Base-by-base conservation (phyloP, 495 filamentous ascomycete species). In the Terfezia boudieri region DNA sequence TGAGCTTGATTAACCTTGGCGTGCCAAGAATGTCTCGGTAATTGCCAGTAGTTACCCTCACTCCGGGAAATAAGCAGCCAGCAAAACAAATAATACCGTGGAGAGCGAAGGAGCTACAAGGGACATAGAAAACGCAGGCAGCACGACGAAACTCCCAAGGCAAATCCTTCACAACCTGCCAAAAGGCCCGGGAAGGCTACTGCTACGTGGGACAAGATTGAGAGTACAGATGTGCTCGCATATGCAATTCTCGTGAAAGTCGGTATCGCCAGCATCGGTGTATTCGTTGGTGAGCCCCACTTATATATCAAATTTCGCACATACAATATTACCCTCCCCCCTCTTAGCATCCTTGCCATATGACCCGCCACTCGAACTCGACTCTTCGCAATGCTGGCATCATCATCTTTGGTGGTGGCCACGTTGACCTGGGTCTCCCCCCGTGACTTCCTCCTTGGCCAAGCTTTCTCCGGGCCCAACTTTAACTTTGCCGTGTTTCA, bases 401-500 rank as follows among this genome's bases (percentile, higher is more conserved):
- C 2, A 80, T 92, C 56, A 88, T 89, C 61, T 87, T 92, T 60
- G 85, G 84, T 53, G 85, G 85, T 36, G 84, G 85, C 5, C 85
- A 85, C 0, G 84, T 89, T 5, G 71, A 72, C n/a, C 77, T 89
- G 83, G 84, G 84, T 89, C 10, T 76, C 76, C 3, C 69, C 81
- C 0, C 74, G 85, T 4, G 81, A 92, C 67, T 89, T 92, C 64
- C 72, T 89, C 35, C 76, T 92, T 57, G 85, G 85, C 56, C 84
- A 92, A 65, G 77, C 83, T 2, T 86, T 89, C 60, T 84, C 84
- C 0, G 84, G 85, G 0, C 85, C 85, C 0, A 89, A 92, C 65
- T 88, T 89, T 75, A 92, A 89, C 64, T 87, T 89, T 60, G 83
- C 80, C 4, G 82, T 89, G 12, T 89, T 80, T 59, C 72, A n/a